Evolutionary conservation across 768 basidiomycete species (phyloP).

Genomic region (Mycena floridula): DNA sequence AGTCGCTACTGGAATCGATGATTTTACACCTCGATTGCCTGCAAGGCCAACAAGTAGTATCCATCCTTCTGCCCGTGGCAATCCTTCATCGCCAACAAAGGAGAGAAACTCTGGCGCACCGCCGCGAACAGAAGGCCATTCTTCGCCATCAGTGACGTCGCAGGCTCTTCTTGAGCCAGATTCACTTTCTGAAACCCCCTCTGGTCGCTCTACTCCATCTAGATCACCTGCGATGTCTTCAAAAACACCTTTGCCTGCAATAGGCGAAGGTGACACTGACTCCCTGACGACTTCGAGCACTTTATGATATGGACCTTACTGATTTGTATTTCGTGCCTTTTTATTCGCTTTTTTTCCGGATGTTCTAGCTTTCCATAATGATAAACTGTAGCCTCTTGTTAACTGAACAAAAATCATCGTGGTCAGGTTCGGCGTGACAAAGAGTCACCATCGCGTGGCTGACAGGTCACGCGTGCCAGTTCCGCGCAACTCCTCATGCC

Average conservation of each 20-base stretch:
- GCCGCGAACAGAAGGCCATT: too few relatives aligned
- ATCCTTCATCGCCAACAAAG: constrained; percentile 42
- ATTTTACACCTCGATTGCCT: constrained; percentile 71
- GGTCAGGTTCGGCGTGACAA: not conserved
- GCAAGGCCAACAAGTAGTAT: constrained; percentile 67
- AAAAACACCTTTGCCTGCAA: not conserved
- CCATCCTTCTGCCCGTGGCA: constrained; percentile 69
- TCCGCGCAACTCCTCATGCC: constrained; percentile 3
- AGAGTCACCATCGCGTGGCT: not conserved
- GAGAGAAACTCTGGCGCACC: too few relatives aligned
- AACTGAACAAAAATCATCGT: too few relatives aligned
- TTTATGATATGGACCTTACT: not conserved
- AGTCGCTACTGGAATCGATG: constrained; percentile 54
- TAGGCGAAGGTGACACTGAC: constrained; percentile 3
- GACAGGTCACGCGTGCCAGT: not conserved
- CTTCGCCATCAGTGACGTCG: constrained; percentile 22
- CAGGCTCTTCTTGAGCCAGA: too few relatives aligned
- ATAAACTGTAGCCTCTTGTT: too few relatives aligned
- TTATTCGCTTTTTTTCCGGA: not conserved
- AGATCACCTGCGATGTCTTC: not conserved
- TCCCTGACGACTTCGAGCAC: too few relatives aligned
- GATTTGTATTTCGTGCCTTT: not conserved
- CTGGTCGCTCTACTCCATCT: not conserved
- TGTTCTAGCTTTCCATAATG: not conserved
- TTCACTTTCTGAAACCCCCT: too few relatives aligned